These are phyloP conservation scores for Alternaria sp. DNA, from an alignment of 2,329 filamentous ascomycete genomes.

Conservation along the genomic window DNA sequence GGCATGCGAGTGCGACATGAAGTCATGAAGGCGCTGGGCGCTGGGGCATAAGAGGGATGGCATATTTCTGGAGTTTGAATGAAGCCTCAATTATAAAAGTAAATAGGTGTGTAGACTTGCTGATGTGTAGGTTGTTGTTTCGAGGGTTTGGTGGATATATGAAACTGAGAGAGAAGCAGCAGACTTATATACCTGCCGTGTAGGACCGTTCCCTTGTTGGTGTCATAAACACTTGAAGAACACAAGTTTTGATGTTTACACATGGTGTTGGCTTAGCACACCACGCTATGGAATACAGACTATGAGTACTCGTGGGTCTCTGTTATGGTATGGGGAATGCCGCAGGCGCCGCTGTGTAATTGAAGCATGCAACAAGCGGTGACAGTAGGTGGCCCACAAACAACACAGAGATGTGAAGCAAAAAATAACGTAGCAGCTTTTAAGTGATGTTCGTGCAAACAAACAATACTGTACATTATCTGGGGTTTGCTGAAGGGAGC, in stretches of 20 bases:
- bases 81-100: background rate
- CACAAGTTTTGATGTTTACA: background rate
- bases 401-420: background rate
- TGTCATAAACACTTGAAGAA: background rate
- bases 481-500: background rate
- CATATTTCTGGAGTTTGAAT: background rate
- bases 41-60: background rate
- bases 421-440: background rate
- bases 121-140: background rate
- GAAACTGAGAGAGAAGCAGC: background rate
- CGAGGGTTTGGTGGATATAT: background rate
- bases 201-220: background rate
- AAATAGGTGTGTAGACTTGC: background rate
- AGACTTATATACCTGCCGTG: background rate
- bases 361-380: background rate
- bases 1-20: constrained; percentile 4
- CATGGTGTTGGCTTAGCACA: background rate
- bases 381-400: background rate
- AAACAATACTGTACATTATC: background rate
- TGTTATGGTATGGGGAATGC: background rate
- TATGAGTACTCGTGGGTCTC: background rate
- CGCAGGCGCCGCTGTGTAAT: background rate
- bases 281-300: background rate
- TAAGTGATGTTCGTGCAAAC: background rate
- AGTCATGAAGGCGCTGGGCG: background rate